Conservation (phyloP, 164 flowering plant species). For the Kingdonia uniflora region DNA sequence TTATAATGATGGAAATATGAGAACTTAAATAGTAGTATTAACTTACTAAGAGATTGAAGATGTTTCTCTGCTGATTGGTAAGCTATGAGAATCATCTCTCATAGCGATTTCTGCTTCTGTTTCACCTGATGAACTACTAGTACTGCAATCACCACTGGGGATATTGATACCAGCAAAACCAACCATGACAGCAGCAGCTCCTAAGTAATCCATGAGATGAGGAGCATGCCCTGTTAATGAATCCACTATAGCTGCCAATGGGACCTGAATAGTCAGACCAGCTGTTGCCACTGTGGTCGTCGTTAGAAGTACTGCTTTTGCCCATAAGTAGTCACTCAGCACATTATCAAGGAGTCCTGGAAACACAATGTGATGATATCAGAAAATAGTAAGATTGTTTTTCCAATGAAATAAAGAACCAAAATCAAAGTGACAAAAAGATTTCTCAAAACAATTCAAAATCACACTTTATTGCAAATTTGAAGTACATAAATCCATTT, state of each 20-base stretch:
- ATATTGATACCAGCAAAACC: constrained; percentile 83
- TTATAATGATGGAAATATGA: not conserved
- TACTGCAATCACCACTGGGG: constrained; percentile 41
- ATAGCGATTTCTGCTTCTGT: constrained; percentile 9
- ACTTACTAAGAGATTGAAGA: constrained; percentile 9
- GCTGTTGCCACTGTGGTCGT: constrained; percentile 93
- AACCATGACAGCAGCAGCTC: constrained; percentile 69
- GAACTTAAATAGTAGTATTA: not conserved
- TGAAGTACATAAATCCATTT: no score
- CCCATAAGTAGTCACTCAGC: constrained; percentile 93
- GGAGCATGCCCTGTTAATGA: constrained; percentile 69
- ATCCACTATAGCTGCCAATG: constrained; percentile 86
- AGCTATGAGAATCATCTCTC: constrained; percentile 7
- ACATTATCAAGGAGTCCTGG: constrained; percentile 88
- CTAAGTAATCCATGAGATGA: constrained; percentile 56
- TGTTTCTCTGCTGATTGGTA: constrained; percentile 6
- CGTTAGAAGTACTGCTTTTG: constrained; percentile 87
- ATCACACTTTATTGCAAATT: no score
- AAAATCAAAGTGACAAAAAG: no score
- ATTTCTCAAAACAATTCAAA: no score
- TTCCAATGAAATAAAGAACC: no score
- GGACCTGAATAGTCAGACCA: constrained; percentile 92
- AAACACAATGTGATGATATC: no score
- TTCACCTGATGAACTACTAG: constrained; percentile 25
- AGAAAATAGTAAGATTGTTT: no score